Evolutionary conservation across 2,329 filamentous ascomycete species (phyloP).

Genomic region (Plenodomus lindquistii): DNA sequence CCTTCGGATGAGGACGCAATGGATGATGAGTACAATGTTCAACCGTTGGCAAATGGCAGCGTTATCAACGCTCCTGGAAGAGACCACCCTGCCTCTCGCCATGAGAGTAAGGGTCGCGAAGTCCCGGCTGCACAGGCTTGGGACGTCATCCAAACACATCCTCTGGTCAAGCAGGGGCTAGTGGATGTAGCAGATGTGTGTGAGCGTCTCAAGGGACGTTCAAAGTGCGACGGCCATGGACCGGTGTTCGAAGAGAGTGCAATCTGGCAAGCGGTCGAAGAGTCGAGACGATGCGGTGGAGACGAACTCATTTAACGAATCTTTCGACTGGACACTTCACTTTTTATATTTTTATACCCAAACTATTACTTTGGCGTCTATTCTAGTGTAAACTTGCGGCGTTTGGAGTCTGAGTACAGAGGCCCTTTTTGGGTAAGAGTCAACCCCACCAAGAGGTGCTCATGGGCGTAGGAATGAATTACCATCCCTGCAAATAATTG

Average conservation of each 20-base stretch:
- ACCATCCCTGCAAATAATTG: too few species aligned
- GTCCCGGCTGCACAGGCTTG: conserved; percentile 63
- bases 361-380: not conserved
- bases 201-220: conserved; percentile 73
- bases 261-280: conserved; percentile 74
- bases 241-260: conserved; percentile 83
- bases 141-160: conserved; percentile 85
- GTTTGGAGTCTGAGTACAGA: conserved; percentile 6
- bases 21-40: conserved; percentile 35
- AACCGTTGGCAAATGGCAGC: conserved; percentile 32
- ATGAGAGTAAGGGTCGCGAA: conserved; percentile 27
- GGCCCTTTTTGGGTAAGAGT: conserved; percentile 4
- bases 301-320: conserved; percentile 70
- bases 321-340: not conserved
- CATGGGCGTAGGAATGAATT: too few species aligned
- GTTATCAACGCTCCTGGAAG: conserved; percentile 37
- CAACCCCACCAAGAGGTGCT: too few species aligned
- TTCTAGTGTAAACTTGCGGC: too few species aligned
- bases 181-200: conserved; percentile 83
- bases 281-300: conserved; percentile 74
- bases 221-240: conserved; percentile 81
- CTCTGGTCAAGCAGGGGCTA: conserved; percentile 73
- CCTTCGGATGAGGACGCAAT: conserved; percentile 20
- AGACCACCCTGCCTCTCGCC: conserved; percentile 27
- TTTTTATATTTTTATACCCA: conserved; percentile 6